Evolutionary conservation across 106 monocot genomes (phyloP).

Genomic region (Acorus calamus): DNA sequence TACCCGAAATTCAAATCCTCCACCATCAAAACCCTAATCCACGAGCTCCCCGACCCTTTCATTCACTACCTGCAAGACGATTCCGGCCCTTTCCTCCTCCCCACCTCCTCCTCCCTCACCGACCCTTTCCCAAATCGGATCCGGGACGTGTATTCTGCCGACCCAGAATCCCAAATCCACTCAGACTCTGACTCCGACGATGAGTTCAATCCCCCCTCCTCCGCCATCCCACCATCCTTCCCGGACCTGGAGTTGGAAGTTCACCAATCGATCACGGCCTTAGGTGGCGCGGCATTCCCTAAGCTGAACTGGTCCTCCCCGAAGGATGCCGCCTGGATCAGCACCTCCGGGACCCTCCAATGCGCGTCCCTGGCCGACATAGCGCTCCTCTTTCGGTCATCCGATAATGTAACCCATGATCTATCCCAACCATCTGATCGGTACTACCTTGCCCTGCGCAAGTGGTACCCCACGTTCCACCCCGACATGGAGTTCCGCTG

Average conservation of each 20-base stretch:
- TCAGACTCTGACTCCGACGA: constrained; percentile 15
- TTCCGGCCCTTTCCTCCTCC: constrained; percentile 16
- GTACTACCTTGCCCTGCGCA: constrained; percentile 66
- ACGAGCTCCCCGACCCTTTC: constrained; percentile 42
- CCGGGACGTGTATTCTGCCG: not conserved
- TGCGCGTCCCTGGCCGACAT: constrained; percentile 71
- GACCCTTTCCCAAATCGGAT: constrained; percentile 23
- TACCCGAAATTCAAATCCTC: constrained; percentile 52
- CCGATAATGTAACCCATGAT: constrained; percentile 63
- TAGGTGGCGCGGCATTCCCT: constrained; percentile 78
- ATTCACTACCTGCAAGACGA: constrained; percentile 20
- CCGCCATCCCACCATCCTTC: constrained; percentile 42
- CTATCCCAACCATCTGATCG: constrained; percentile 30
- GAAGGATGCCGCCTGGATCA: constrained; percentile 79
- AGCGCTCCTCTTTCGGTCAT: constrained; percentile 71
- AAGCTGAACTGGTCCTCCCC: constrained; percentile 97
- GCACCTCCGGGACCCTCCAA: constrained; percentile 42
- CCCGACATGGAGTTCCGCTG: constrained; percentile 89
- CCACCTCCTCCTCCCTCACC: constrained; percentile 5
- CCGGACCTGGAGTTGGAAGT: constrained; percentile 55
- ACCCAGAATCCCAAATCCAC: constrained; percentile 26
- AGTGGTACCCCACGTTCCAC: constrained; percentile 46
- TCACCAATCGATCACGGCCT: constrained; percentile 32
- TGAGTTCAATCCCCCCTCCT: constrained; percentile 11
- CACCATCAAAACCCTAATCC: constrained; percentile 59